Base-by-base conservation (phyloP, 2,329 filamentous ascomycete species). In the Alternaria incomplexa region DNA sequence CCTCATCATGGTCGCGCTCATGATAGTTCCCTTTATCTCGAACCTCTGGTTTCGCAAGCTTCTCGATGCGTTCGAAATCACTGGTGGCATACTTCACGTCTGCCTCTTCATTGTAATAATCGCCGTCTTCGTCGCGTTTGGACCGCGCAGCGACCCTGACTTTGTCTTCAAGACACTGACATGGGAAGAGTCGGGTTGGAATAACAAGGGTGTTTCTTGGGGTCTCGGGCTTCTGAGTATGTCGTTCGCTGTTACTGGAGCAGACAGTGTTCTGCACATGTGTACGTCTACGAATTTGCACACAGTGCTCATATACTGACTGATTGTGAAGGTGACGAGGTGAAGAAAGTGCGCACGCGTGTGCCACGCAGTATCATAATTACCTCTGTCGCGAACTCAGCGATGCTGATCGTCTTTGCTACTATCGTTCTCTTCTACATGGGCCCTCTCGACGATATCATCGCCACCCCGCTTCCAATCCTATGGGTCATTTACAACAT, bases 101-200 rank as follows among this genome's bases (percentile, higher is more conserved):
- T 68, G 81, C 17, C 83, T 84, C 6, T 83, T 86, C 64, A 81
- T 86, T 58, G 83, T 80, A 5, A 80, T 85, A 56, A 73, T 86
- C 17, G 80, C 84, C 11, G 76, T 82, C 3, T 73, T 86, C 4
- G 79, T 79, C 64, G 79, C 81, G 2, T 75, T 82, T 66, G 80
- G 81, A 3, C 78, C 81, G 1, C 77, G 78, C 23, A 78, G 75
- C 26, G 72, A 73, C 8, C 71, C 81, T 0, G 62, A 77, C 15
- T 80, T 80, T 6, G 84, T 85, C 0, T 85, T 86, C 64, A 79
- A 81, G 11, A 70, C 79, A 0, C 83, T 86, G 61, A 74, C 73
- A 11, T 83, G 83, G 58, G 65, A 75, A 22, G 81, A 64, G 8
- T 69, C 81, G 3, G 80, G 77, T 2, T 86, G 82, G 80, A 73